Conservation (phyloP, 2,329 filamentous ascomycete species). For the Colletotrichum tropicicola region DNA sequence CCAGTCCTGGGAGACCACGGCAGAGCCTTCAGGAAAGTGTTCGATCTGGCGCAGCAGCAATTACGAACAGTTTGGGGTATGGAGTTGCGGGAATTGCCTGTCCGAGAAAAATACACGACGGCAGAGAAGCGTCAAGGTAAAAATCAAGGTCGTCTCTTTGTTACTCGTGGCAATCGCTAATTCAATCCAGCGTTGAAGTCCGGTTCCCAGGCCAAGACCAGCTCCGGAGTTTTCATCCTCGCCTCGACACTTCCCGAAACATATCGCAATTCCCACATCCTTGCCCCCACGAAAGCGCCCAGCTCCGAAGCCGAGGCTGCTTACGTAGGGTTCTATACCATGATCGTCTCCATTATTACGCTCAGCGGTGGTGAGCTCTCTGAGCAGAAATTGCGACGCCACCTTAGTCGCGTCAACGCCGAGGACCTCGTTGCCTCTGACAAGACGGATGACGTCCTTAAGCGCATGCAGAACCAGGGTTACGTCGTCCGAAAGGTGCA, state of each 20-base stretch:
- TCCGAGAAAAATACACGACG: conserved; percentile 81
- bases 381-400: conserved; percentile 81
- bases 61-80: conserved; percentile 85
- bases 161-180: background rate
- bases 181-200: conserved; percentile 47
- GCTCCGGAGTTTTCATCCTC: conserved; percentile 80
- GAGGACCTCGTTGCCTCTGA: conserved; percentile 78
- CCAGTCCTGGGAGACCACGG: conserved; percentile 76
- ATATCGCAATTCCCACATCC: conserved; percentile 73
- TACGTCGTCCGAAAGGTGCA: conserved; percentile 84
- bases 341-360: conserved; percentile 80
- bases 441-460: conserved; percentile 78
- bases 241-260: conserved; percentile 74
- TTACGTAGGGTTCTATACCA: conserved; percentile 83
- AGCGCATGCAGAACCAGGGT: conserved; percentile 80
- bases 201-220: conserved; percentile 60
- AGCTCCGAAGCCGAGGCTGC: conserved; percentile 75
- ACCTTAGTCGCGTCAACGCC: conserved; percentile 78
- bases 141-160: conserved; percentile 29
- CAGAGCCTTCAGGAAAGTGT: conserved; percentile 79
- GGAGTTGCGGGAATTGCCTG: conserved; percentile 86
- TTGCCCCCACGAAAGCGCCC: conserved; percentile 73
- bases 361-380: conserved; percentile 78
- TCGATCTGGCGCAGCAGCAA: conserved; percentile 77
- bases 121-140: conserved; percentile 79